Conservation (phyloP, 1,284 basidiomycete species). For the Phlebopus sp. region DNA sequence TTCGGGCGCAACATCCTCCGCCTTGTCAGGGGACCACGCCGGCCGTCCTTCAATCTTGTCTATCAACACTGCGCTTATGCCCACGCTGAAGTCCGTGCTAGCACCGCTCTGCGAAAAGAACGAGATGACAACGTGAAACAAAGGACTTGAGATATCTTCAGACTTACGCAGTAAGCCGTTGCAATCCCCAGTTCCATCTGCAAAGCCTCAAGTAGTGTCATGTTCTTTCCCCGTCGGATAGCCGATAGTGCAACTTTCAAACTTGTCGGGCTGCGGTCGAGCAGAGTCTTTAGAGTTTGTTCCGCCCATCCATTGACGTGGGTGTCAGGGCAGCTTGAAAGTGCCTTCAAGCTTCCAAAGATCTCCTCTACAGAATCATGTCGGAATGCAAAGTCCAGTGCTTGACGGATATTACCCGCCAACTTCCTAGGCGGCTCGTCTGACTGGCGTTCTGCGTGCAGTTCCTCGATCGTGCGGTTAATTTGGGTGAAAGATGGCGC, state of each 20-base stretch:
- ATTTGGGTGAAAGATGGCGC: conserved; percentile 48
- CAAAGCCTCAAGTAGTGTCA: conserved; percentile 66
- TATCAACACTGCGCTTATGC: conserved; percentile 74
- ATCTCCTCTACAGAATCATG: conserved; percentile 72
- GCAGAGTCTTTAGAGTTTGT: conserved; percentile 61
- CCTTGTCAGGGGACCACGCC: conserved; percentile 61
- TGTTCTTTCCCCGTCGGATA: conserved; percentile 64
- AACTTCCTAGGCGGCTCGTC: conserved; percentile 58
- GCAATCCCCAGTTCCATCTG: conserved; percentile 83
- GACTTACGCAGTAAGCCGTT: conserved; percentile 75
- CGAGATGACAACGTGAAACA: conserved; percentile 15
- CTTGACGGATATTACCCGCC: conserved; percentile 62
- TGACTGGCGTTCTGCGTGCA: conserved; percentile 55
- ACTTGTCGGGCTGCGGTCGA: conserved; percentile 83
- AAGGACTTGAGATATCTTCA: conserved; percentile 9
- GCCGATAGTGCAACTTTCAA: conserved; percentile 82
- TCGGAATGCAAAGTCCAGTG: conserved; percentile 78
- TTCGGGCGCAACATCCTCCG: conserved; percentile 56
- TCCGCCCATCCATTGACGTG: conserved; percentile 71
- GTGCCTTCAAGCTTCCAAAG: conserved; percentile 50
- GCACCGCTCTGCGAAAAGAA: conserved; percentile 55
- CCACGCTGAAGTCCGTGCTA: conserved; percentile 79
- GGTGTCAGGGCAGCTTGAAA: conserved; percentile 43
- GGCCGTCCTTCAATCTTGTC: conserved; percentile 56
- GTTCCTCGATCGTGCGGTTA: conserved; percentile 65